Conservation (phyloP, 1,139 yeast species). For the Yamadazyma songkhlaensis region DNA sequence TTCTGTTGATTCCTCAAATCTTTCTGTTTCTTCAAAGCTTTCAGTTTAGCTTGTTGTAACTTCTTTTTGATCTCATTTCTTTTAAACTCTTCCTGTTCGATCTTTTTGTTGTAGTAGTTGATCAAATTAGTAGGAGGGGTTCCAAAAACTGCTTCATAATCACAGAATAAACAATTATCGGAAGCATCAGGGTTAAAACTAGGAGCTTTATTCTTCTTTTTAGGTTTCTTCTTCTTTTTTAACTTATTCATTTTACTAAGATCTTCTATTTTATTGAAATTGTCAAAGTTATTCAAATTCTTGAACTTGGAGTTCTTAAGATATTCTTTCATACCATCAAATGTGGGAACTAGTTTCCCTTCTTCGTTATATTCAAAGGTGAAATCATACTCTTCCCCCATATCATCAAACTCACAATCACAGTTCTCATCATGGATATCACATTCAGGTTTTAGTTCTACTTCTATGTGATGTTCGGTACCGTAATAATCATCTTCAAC, state of each 20-base stretch:
- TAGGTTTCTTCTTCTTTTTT: conserved; percentile 8
- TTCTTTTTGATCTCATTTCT: conserved; percentile 34
- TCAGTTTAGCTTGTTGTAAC: conserved; percentile 36
- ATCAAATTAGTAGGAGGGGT: conserved; percentile 23
- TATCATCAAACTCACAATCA: conserved; percentile 28
- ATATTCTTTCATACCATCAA: conserved; percentile 40
- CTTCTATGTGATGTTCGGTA: conserved; percentile 42
- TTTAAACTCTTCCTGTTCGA: conserved; percentile 31
- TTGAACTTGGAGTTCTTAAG: conserved; percentile 13
- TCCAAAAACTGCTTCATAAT: conserved; percentile 16
- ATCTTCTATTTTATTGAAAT: conserved; percentile 3
- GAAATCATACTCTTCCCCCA: conserved; percentile 42
- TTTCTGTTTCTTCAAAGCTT: conserved; percentile 24
- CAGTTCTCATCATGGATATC: conserved; percentile 31
- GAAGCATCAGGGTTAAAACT: conserved; percentile 12
- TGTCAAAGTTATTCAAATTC: conserved; percentile 9
- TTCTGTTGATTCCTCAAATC: conserved; percentile 7
- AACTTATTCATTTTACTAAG: conserved; percentile 8
- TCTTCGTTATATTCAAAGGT: conserved; percentile 43
- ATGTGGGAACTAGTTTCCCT: conserved; percentile 44
- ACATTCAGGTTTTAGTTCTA: conserved; percentile 37
- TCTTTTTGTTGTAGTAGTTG: conserved; percentile 26
- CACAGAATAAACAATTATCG: conserved; percentile 16
- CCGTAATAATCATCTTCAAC: conserved; percentile 22
- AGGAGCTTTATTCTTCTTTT: conserved; percentile 2